phyloP scores from a whole-genome alignment of 257 asterid species.

The Nicotiana otophora region DNA sequence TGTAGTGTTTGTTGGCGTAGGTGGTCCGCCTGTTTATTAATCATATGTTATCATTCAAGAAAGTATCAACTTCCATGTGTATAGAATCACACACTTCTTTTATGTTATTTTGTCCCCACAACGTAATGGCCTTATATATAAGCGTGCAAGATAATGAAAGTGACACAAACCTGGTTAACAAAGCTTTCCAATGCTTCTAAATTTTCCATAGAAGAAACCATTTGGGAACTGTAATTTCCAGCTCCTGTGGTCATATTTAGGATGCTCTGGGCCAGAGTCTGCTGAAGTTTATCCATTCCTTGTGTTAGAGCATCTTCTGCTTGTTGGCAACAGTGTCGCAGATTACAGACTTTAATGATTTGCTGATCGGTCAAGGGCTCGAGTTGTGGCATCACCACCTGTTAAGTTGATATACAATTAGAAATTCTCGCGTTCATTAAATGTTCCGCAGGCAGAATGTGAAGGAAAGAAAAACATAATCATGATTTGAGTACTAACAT shows the following conservation, averaged over 20 bases:
- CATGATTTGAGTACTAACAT: neutral
- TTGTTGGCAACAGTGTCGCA: slow-evolving; percentile 75
- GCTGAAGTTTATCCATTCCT: slow-evolving; percentile 91
- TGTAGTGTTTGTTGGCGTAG: slow-evolving; percentile 84
- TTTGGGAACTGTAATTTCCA: slow-evolving; percentile 48
- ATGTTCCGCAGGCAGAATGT: neutral
- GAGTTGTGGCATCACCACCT: slow-evolving; percentile 72
- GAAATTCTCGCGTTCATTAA: neutral
- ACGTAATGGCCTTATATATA: neutral
- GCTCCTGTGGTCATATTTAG: slow-evolving; percentile 38
- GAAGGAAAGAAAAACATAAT: neutral
- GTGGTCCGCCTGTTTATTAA: slow-evolving; percentile 69
- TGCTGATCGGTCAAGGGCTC: slow-evolving; percentile 70
- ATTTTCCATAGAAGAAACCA: slow-evolving; percentile 56
- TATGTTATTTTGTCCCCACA: neutral
- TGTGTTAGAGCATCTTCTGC: slow-evolving; percentile 94
- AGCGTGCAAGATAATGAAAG: neutral
- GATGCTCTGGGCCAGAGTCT: slow-evolving; percentile 66
- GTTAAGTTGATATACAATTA: neutral
- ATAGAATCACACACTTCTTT: neutral
- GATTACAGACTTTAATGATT: slow-evolving; percentile 32
- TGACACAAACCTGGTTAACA: slow-evolving; percentile 53
- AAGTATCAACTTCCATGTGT: neutral
- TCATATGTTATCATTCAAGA: neutral
- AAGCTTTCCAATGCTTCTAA: slow-evolving; percentile 69